A percentile compares a stretch with the other conserved stretches of the same genome.
These are phyloP conservation scores for Phylloporus scabripes DNA, from an alignment of 768 basidiomycete genomes.

Conservation along the genomic window DNA sequence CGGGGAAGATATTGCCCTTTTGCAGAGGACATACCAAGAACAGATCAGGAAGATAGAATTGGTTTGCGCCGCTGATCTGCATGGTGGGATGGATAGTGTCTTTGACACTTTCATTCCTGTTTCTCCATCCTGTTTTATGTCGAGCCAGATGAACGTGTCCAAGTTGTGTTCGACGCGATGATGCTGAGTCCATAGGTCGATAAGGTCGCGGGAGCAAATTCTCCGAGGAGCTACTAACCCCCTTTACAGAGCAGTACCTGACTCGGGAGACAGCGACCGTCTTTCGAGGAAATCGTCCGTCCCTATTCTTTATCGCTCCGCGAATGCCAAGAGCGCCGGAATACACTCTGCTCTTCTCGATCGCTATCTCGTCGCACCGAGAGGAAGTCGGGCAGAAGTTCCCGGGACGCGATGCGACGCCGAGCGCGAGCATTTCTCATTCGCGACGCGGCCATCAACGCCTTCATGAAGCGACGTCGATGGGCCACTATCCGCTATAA, in stretches of 20 bases:
- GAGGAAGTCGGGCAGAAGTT: constrained; percentile 1
- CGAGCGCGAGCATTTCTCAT: constrained; percentile 2
- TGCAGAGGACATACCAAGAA: constrained; percentile 41
- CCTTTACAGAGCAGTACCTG: not conserved
- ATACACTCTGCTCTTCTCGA: constrained; percentile 84
- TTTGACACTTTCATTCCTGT: not conserved
- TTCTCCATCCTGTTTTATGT: constrained; percentile 5
- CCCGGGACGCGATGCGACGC: not conserved
- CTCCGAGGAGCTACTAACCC: constrained; percentile 5
- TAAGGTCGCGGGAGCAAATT: constrained; percentile 1
- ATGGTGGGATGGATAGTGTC: not conserved
- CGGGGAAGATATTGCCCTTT: constrained; percentile 47
- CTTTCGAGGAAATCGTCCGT: not conserved
- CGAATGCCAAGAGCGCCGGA: constrained; percentile 55
- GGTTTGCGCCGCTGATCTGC: constrained; percentile 7
- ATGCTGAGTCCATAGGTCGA: constrained; percentile 1
- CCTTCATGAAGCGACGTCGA: not conserved
- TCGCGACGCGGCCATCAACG: constrained; percentile 5
- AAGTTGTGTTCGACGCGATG: constrained; percentile 1
- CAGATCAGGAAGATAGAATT: constrained; percentile 55
- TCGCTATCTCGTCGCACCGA: constrained; percentile 4
- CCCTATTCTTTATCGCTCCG: constrained; percentile 33
- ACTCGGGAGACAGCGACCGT: not conserved
- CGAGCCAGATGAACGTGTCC: constrained; percentile 4
- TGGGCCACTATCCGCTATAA: not conserved